Evolutionary conservation across 2,329 filamentous ascomycete species (phyloP).

Genomic region (Blumeria graminis): DNA sequence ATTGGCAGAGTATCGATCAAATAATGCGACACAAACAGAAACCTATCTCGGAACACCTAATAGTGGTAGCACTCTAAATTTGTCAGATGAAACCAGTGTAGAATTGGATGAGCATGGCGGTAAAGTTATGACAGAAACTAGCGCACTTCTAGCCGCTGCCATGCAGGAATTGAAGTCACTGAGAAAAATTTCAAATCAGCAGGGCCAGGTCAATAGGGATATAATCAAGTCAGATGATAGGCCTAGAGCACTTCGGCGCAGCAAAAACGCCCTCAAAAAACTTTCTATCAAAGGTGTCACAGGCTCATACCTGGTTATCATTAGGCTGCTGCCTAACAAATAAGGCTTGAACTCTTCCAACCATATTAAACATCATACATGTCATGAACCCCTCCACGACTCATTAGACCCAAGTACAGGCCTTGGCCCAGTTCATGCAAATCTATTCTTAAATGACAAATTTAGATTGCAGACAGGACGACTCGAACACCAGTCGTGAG

Average conservation of each 20-base stretch:
- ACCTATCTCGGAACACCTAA: neutral
- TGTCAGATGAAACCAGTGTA: neutral
- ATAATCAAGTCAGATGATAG: neutral
- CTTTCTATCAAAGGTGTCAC: neutral
- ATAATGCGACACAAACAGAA: neutral
- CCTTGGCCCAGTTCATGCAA: no score
- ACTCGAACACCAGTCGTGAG: no score
- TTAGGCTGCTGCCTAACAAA: no score
- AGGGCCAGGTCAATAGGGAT: neutral
- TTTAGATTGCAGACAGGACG: no score
- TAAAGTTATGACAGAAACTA: neutral
- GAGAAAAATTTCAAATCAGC: neutral
- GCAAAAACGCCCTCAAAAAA: neutral
- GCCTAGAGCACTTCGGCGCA: neutral
- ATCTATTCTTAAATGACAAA: no score
- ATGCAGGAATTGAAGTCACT: no score
- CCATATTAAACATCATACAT: no score
- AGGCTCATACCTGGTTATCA: no score
- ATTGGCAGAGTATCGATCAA: neutral
- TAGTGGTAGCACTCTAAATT: neutral
- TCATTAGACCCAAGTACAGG: no score
- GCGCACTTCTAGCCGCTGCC: neutral
- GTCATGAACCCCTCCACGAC: no score
- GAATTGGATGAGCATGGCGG: neutral
- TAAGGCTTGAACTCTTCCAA: no score